These are phyloP conservation scores for Dichotomopilus funicola DNA, from an alignment of 2,329 filamentous ascomycete genomes.

Conservation along the genomic window DNA sequence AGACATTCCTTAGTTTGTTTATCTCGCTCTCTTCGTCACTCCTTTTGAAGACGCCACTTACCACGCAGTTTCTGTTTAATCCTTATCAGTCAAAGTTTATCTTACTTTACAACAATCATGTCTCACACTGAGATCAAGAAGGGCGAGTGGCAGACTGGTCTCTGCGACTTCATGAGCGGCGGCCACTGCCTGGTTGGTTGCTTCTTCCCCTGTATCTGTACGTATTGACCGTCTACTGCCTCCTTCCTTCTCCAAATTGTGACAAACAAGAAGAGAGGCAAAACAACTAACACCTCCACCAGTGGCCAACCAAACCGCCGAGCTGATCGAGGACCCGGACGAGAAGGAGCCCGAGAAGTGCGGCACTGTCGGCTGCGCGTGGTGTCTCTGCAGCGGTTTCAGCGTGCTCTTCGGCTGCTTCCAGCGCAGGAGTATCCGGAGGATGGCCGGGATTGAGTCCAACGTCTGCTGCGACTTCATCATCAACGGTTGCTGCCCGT, in stretches of 20 bases:
- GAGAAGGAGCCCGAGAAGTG: constrained; percentile 28
- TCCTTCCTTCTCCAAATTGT: too few relatives aligned
- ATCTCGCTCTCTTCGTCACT: background rate
- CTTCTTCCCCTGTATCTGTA: constrained; percentile 29
- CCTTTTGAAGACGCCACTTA: background rate
- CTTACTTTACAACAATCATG: background rate
- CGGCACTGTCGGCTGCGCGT: constrained; percentile 11
- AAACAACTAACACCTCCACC: background rate
- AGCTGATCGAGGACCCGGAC: constrained; percentile 28
- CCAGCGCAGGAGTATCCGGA: constrained; percentile 38
- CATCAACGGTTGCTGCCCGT: constrained; percentile 40
- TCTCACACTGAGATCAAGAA: background rate
- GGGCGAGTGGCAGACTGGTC: constrained; percentile 24
- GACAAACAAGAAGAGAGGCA: background rate
- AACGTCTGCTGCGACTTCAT: constrained; percentile 34
- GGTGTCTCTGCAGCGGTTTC: constrained; percentile 21
- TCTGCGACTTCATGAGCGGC: constrained; percentile 26
- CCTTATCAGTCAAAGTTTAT: background rate
- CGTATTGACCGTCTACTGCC: background rate
- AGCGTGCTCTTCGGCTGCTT: constrained; percentile 32
- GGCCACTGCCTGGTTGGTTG: constrained; percentile 25
- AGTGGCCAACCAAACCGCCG: constrained; percentile 29
- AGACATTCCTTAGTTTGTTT: too few relatives aligned
- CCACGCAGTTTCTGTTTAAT: background rate
- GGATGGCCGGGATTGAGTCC: constrained; percentile 39